phyloP scores from a whole-genome alignment of 352 stramenopile species.

The Peronospora belbahrii region DNA sequence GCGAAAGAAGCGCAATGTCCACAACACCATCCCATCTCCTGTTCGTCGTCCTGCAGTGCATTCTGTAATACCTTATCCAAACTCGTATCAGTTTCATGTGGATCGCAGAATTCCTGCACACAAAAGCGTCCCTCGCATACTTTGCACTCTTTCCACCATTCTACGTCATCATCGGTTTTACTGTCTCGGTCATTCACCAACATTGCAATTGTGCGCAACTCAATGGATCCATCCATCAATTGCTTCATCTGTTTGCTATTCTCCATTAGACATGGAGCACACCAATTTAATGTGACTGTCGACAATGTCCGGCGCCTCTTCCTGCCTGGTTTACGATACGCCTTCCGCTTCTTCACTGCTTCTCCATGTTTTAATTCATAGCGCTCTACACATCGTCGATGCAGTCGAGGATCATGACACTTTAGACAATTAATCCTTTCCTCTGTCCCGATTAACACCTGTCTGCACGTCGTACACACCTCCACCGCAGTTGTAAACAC shows the following conservation, averaged over 20 bases:
- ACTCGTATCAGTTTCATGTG: constrained; percentile 17
- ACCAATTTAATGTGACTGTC: constrained; percentile 12
- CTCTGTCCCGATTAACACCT: constrained; percentile 34
- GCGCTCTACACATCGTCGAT: constrained; percentile 29
- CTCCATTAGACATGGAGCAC: constrained; percentile 14
- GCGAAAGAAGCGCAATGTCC: constrained; percentile 13
- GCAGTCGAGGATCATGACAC: constrained; percentile 22
- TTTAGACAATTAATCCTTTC: constrained; percentile 28
- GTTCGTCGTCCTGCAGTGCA: constrained; percentile 24
- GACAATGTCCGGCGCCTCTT: constrained; percentile 22
- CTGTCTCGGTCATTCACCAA: constrained; percentile 18
- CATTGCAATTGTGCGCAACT: constrained; percentile 35
- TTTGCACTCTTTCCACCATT: constrained; percentile 28
- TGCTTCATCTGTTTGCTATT: constrained; percentile 8
- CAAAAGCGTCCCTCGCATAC: constrained; percentile 31
- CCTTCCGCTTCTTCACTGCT: constrained; percentile 8
- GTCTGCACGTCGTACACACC: constrained; percentile 47
- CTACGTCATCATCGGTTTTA: constrained; percentile 8
- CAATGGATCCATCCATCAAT: constrained; percentile 20
- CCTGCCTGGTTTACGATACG: constrained; percentile 9
- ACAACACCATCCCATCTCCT: constrained; percentile 30
- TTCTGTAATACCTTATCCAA: constrained; percentile 25
- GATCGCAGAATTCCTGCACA: constrained; percentile 37
- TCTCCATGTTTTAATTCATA: neutral
- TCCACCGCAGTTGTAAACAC: constrained; percentile 38